These are phyloP conservation scores for Xylaria sp. DNA, from an alignment of 2,329 filamentous ascomycete species.

Conservation along the genomic window DNA sequence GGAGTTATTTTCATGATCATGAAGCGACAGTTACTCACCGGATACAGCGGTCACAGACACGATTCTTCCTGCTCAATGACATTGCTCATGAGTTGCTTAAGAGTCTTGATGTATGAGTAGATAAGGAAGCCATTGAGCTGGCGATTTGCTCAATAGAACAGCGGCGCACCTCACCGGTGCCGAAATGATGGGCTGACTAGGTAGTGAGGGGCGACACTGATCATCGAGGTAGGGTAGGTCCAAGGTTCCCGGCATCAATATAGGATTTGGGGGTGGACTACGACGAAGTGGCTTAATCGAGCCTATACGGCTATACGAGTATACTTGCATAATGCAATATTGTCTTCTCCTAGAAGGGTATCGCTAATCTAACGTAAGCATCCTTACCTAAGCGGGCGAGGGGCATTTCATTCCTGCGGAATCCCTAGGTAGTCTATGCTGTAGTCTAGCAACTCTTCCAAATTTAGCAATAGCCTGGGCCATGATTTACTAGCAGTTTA, in stretches of 20 bases:
- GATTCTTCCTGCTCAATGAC: constrained; percentile 34
- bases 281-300: not conserved
- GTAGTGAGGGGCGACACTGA: not conserved
- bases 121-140: constrained; percentile 22
- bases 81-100: constrained; percentile 14
- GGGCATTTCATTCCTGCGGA: too few relatives aligned
- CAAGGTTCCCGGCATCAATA: not conserved
- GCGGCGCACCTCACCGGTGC: not conserved
- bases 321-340: not conserved
- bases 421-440: too few relatives aligned
- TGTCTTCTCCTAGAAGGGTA: not conserved
- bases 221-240: not conserved
- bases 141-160: not conserved
- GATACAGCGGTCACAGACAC: constrained; percentile 48
- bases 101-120: not conserved
- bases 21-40: constrained; percentile 36
- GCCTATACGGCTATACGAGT: not conserved
- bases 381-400: too few relatives aligned
- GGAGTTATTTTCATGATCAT: not conserved
- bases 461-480: too few relatives aligned
- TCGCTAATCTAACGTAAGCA: not conserved
- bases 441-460: too few relatives aligned
- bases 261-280: not conserved
- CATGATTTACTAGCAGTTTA: too few relatives aligned
- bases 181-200: not conserved